These are phyloP conservation scores for Pseudonitzschia multistriata DNA, from an alignment of 108 stramenopile species.

Conservation along the genomic window DNA sequence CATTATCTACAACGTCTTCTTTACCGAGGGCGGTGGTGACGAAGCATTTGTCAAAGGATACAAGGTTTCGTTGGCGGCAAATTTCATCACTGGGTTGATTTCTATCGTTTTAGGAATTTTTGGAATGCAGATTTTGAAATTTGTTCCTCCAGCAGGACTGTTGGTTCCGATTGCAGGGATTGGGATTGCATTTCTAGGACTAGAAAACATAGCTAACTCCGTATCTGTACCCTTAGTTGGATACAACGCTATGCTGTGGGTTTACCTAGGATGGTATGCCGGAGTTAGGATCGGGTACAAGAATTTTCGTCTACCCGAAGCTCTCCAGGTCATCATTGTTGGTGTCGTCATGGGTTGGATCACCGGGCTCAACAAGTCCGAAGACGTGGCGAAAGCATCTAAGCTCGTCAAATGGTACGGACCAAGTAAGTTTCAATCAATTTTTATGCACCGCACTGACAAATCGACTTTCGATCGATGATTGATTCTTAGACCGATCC, in stretches of 20 bases:
- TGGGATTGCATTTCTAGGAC: too few species aligned
- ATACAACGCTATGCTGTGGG: constrained; percentile 41
- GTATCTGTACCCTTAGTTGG: constrained; percentile 42
- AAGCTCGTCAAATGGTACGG: constrained; percentile 37
- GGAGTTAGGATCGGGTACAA: constrained; percentile 31
- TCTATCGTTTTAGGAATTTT: constrained; percentile 37
- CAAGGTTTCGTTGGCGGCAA: constrained; percentile 55
- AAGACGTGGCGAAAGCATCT: constrained; percentile 17
- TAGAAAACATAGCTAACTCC: constrained; percentile 32
- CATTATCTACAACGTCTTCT: constrained; percentile 53
- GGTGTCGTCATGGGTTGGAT: constrained; percentile 49
- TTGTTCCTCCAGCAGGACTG: too few species aligned
- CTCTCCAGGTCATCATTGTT: constrained; percentile 39
- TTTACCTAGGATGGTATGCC: constrained; percentile 49
- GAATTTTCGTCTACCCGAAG: constrained; percentile 43
- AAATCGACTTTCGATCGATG: too few species aligned
- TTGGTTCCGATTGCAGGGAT: too few species aligned
- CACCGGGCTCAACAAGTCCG: constrained; percentile 34
- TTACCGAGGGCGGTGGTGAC: constrained; percentile 17
- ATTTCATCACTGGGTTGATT: constrained; percentile 70
- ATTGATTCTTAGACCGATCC: too few species aligned
- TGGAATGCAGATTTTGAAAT: constrained; percentile 34
- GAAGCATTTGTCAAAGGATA: constrained; percentile 41
- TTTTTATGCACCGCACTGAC: too few species aligned
- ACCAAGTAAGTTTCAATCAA: constrained; percentile 6